Evolutionary conservation across 495 filamentous ascomycete species (phyloP).

Genomic region (Opeltia flavorubescens): DNA sequence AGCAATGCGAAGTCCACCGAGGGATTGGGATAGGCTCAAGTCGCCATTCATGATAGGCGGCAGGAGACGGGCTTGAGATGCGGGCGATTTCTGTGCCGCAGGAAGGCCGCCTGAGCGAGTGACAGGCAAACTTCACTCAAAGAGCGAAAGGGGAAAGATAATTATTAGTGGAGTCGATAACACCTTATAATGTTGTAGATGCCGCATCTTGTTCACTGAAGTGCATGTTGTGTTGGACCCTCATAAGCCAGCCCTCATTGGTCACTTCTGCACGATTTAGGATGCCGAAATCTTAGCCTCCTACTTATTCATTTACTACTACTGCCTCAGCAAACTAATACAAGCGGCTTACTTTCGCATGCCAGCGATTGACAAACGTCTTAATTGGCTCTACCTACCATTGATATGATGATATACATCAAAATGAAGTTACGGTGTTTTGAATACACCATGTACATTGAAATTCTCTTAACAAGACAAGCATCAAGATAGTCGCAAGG

Average conservation of each 20-base stretch:
- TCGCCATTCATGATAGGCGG: constrained; percentile 66
- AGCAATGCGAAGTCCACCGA: constrained; percentile 91
- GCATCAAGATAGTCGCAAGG: no score
- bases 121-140: no score
- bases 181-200: no score
- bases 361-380: no score
- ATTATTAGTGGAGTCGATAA: no score
- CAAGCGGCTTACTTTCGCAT: not conserved
- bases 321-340: not conserved
- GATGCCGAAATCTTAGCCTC: not conserved
- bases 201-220: no score
- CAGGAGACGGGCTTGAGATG: not conserved
- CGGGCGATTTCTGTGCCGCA: not conserved
- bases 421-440: not conserved
- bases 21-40: constrained; percentile 77
- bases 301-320: not conserved
- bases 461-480: not conserved
- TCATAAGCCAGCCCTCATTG: no score
- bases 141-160: no score
- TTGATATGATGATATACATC: not conserved
- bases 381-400: not conserved
- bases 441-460: not conserved
- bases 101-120: no score
- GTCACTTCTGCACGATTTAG: no score
- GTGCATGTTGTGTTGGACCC: no score